Conservation (phyloP, 208 protist genomes). For the Sergeia podlipaevii region DNA sequence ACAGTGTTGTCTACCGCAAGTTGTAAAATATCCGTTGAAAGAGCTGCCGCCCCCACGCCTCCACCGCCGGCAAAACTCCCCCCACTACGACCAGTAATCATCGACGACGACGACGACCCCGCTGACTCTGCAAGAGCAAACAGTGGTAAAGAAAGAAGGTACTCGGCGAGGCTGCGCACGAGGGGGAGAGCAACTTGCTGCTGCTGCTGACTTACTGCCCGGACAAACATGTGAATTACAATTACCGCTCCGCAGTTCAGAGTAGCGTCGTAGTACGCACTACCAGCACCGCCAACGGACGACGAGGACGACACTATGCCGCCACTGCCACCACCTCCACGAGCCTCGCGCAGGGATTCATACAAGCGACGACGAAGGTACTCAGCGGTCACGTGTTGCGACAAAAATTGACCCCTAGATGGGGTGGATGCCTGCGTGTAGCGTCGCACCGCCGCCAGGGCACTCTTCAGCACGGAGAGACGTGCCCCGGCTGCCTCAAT, state of each 20-base stretch:
- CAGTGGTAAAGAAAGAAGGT: conserved; percentile 56
- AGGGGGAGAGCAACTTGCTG: conserved; percentile 52
- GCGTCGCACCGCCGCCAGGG: conserved; percentile 67
- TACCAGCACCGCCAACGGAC: conserved; percentile 1
- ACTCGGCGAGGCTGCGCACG: conserved; percentile 63
- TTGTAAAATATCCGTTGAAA: conserved; percentile 38
- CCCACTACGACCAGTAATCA: neutral
- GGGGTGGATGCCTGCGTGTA: conserved; percentile 33
- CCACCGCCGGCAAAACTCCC: neutral
- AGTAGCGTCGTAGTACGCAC: conserved; percentile 41
- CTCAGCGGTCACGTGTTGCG: conserved; percentile 61
- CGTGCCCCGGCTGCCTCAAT: conserved; percentile 45
- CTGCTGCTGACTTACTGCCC: conserved; percentile 14
- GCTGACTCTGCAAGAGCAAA: conserved; percentile 60
- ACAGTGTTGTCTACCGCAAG: conserved; percentile 58
- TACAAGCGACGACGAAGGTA: conserved; percentile 54
- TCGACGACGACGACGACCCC: neutral
- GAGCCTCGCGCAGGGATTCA: conserved; percentile 14
- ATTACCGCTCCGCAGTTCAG: conserved; percentile 81
- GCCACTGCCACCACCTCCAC: neutral
- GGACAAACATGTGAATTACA: conserved; percentile 73
- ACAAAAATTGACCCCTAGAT: conserved; percentile 32
- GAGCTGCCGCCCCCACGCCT: neutral
- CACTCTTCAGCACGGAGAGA: conserved; percentile 54
- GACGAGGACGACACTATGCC: neutral